Base-by-base conservation (phyloP, 371 early-diverging fungal species). In the Mucor piriformis region DNA sequence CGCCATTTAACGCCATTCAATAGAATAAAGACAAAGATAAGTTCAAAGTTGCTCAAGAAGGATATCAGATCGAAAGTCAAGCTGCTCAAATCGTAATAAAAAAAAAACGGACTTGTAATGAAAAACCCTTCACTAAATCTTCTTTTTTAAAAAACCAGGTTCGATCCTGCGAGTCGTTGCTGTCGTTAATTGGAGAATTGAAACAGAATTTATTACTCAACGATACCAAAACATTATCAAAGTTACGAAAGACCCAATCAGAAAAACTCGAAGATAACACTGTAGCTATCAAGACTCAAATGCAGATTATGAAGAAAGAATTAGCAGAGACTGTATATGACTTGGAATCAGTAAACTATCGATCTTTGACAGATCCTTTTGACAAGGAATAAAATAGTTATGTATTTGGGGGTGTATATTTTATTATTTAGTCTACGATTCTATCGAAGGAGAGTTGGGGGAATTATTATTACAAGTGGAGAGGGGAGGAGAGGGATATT, bases 1-100 rank as follows among this genome's bases (percentile, higher is more conserved):
- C 20, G 7, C 20, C 7, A 5, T 10, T 43, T 43, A 21, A 16
- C 18, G 5, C 20, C 8, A 8, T 27, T 11, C 16, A 12, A 11
- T 44, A 79, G 72, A 72, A 76, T 46, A 71, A 79, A 63, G 79
- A 83, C 18, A 90, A 90, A 67, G 88, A 88, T 63, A 84, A 83
- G 59, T 86, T 84, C 64, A 83, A 85, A 59, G 77, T 89, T 0
- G 84, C 88, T 18, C 88, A 90, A 61, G 91, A 90, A 73, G 84
- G 84, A 7, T 88, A 88, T 62, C 84, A 85, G 43, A 83, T 88
- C 50, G 84, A 86, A 52, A 85, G 86, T 18, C 80, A 87, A 21
- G 78, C 87, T n/a, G 83, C 88, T 16, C 88, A 90, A 60, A 87
- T 90, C 56, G 89, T 90, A 72, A 71, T 75, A 2, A 11, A 12